Evolutionary conservation across 1,284 basidiomycete genomes (phyloP), one percentile per base, ranked within the genome.

Genomic region (Papiliotrema laurentii): DNA sequence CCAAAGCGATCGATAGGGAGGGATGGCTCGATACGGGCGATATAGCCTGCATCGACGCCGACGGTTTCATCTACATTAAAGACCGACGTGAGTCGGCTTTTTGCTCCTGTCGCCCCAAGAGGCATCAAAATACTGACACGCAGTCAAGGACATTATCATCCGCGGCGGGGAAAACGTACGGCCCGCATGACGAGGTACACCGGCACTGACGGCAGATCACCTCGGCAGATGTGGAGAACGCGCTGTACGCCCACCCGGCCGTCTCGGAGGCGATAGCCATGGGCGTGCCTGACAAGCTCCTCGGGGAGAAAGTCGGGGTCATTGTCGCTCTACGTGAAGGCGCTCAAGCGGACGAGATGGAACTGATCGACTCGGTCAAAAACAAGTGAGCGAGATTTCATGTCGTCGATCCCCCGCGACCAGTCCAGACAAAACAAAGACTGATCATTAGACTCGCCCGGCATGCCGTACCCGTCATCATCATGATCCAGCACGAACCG

Each of bases 21-120:
- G 69, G 69, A n/a, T 72, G 69, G 69, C 54, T 72, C 9, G 60
- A 69, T 51, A 66, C 69, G 7, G 69, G 69, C 21, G 69, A 71
- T 59, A 56, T 64, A 13, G 69, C 55, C 3, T 54, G 40, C 35
- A 40, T 69, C n/a, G 69, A 70, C 43, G 51, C 53, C 16, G 64
- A 69, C 4, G 66, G 63, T 2, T 66, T 63, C 51, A 39, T 71
- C 25, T 63, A 61, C 47, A 63, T 71, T 51, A 55, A 58, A 40
- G 69, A 71, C 50, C 47, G 69, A 43, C 46, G 64, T 66, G 34
- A 57, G 62, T 51, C 18, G 18, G 2, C 22, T 35, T 14, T 28
- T 40, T 5, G n/a, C 31, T 18, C 14, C 26, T 31, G 18, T 19
- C n/a, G 25, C 21, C 13, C 19, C 5, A 14, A 33, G 35, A 30